These are phyloP conservation scores for Xanthoconium separans DNA, from an alignment of 1,284 basidiomycete species.

Conservation along the genomic window DNA sequence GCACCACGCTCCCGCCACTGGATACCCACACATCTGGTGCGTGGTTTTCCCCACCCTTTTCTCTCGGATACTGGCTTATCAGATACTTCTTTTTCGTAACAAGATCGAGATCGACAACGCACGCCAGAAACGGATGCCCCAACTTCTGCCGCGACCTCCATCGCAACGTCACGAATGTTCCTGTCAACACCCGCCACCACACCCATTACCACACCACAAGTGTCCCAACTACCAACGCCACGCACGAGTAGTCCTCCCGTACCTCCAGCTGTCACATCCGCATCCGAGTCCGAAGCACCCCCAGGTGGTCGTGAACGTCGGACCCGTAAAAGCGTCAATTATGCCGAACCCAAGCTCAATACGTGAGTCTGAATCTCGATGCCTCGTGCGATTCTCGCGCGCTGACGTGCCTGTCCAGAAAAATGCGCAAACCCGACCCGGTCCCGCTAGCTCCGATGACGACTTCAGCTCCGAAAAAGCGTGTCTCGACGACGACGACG, in stretches of 20 bases:
- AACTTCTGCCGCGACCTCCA: constrained; percentile 33
- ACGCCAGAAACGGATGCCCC: constrained; percentile 40
- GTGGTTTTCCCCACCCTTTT: constrained; percentile 7
- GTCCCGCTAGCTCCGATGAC: constrained; percentile 35
- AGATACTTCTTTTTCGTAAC: constrained; percentile 15
- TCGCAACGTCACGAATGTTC: constrained; percentile 40
- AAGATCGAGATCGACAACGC: constrained; percentile 42
- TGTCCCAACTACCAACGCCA: constrained; percentile 41
- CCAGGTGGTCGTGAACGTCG: constrained; percentile 62
- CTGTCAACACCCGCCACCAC: constrained; percentile 43
- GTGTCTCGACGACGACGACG: constrained; percentile 29
- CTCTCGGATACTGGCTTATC: constrained; percentile 6
- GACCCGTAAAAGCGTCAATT: constrained; percentile 79
- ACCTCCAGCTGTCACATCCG: constrained; percentile 36
- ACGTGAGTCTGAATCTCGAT: constrained; percentile 55
- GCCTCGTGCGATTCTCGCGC: constrained; percentile 5
- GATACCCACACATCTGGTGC: constrained; percentile 39
- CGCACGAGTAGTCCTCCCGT: constrained; percentile 47
- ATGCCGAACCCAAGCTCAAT: constrained; percentile 86
- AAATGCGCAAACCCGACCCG: constrained; percentile 87
- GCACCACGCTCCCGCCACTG: constrained; percentile 35
- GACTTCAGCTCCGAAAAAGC: constrained; percentile 31
- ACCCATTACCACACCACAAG: constrained; percentile 33
- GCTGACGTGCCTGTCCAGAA: constrained; percentile 44
- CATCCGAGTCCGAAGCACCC: constrained; percentile 36